Base-by-base conservation (phyloP, 176 grass and related monocot species). In the Phoenix roebelenii region DNA sequence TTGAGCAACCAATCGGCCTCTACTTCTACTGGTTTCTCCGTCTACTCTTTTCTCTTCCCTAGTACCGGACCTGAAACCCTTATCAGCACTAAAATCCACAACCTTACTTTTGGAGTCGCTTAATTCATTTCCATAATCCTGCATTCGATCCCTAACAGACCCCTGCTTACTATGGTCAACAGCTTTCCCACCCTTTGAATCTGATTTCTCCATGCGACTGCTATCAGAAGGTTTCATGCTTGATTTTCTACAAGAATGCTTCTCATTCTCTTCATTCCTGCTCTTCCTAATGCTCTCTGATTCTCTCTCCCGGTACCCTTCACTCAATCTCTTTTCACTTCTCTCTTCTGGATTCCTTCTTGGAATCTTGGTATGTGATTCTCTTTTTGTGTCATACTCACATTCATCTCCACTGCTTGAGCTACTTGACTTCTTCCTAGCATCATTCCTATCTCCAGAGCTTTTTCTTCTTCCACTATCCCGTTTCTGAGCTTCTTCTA, bases 261-360 rank as follows among this genome's bases (percentile, higher is more conserved):
- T 73, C 49, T 77, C 76, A 59, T 70, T 77, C 30, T 49, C 72
- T 39, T 84, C 73, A 35, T 89, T 72, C 57, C 75, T 84, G 63
- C 74, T 86, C 77, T 73, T 72, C 69, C 74, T 68, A 49, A 26
- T 61, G 22, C 64, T 74, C 17, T 76, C 69, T 52, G 49, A 70
- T 25, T 76, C 68, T 65, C 62, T 63, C 48, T 77, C 76, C 65
- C 65, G 68, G 55, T 78, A 80, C 10, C 75, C 77, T 66, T 84
- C 85, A 77, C 69, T 65, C 24, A 5, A 52, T 80, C 57, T 70
- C 54, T 69, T 79, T 7, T 68, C 68, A 7, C 16, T 67, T 85
- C 73, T 72, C 19, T 86, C 79, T 29, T 91, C 83, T 1, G 53
- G 44, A 53, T 74, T 81, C 71, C 70, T 85, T 55, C 67, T 85